These are phyloP conservation scores for Plasmopara halstedii DNA, from an alignment of 352 stramenopile species.

Conservation along the genomic window DNA sequence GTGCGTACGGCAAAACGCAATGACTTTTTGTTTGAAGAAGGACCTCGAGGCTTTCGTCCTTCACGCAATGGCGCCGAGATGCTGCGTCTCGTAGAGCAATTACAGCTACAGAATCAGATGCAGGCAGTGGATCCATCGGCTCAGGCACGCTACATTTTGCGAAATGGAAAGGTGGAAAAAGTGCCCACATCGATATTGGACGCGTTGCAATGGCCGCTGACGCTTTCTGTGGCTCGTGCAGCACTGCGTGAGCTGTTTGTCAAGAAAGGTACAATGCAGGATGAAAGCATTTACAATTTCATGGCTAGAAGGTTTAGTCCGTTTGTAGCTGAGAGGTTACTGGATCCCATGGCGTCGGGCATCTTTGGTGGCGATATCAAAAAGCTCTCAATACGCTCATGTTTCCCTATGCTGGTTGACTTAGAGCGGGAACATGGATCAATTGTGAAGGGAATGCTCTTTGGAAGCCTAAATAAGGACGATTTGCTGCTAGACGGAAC, in stretches of 20 bases:
- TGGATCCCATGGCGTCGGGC: constrained; percentile 74
- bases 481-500: constrained; percentile 63
- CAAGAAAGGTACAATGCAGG: constrained; percentile 26
- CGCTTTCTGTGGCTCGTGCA: constrained; percentile 40
- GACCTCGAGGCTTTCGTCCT: constrained; percentile 74
- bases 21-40: constrained; percentile 79
- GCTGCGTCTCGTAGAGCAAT: constrained; percentile 73
- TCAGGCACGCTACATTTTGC: constrained; percentile 70
- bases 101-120: constrained; percentile 60
- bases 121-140: constrained; percentile 49
- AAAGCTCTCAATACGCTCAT: constrained; percentile 69
- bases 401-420: constrained; percentile 73
- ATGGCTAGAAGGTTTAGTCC: constrained; percentile 65
- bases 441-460: constrained; percentile 67
- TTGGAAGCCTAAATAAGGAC: constrained; percentile 20
- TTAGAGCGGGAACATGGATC: constrained; percentile 71
- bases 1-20: constrained; percentile 48
- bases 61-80: constrained; percentile 81
- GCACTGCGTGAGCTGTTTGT: constrained; percentile 62
- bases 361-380: constrained; percentile 86
- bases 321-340: constrained; percentile 63
- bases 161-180: constrained; percentile 70
- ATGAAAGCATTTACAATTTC: constrained; percentile 84
- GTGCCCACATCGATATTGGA: constrained; percentile 47
- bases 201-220: constrained; percentile 56